Base-by-base conservation (phyloP, 1,139 yeast genomes). In the Torulaspora globosa region DNA sequence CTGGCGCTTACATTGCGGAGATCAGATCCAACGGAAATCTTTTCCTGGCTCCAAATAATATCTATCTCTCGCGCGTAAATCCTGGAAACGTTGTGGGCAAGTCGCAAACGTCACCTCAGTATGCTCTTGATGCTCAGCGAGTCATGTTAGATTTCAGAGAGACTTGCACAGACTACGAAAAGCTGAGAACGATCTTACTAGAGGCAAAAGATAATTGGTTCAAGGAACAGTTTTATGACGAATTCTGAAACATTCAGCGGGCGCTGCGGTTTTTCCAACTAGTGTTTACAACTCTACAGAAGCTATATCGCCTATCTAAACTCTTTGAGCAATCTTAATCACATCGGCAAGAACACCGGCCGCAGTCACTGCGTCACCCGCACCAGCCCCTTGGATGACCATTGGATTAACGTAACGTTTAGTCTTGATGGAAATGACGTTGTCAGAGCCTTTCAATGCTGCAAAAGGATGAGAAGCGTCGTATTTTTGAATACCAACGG, bases 341-440 rank as follows among this genome's bases (percentile, higher is more conserved):
- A 87, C 82, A 67, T 92, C 98, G 43, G 95, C 96, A 60, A 92
- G 76, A 41, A 94, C 97, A 69, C 98, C 98, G 67, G 94, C 95
- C 51, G 99, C 98, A 46, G 99, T 92, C 45, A 92, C 97, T 35
- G 83, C 97, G 50, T 96, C 96, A 70, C 98, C 98, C 29, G 98
- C 98, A 68, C 96, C 98, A 35, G 98, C 98, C 69, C 99, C 98
- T 75, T 92, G 98, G 57, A 92, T 78, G 55, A 92, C 84, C 67
- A 92, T 76, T 48, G 98, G 98, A 68, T 87, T 88, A 39, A 85
- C 79, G 70, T 92, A 92, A 72, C 98, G 85, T 60, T 85, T 81
- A 29, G 97, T 84, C 67, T 82, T 84, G 70, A 92, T 85, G 15
- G 97, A 81, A 52, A 94, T 85, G 50, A 94, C 96, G 64, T 94